Base-by-base conservation (phyloP, 2,329 filamentous ascomycete genomes). In the Aspergillus sp. region DNA sequence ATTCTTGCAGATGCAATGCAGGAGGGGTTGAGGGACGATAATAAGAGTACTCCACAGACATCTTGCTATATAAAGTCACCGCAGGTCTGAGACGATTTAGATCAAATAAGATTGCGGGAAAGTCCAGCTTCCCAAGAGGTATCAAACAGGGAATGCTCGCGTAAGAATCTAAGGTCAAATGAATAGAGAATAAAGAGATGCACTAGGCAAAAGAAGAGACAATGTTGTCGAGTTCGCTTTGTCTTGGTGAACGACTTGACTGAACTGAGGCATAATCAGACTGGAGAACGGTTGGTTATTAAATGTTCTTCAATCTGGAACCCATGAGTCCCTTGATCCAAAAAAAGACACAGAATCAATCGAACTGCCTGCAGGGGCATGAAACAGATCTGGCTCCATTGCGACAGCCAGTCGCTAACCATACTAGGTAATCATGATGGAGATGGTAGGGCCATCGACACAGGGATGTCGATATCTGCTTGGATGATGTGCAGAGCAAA, bases 11-110 rank as follows among this genome's bases (percentile, higher is more conserved):
- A 62, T 68, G 68, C 39, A 71, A 51, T 42, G 71, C 68, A 55
- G 80, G 79, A 61, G 80, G 80, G 52, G 80, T 82, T 27, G 72
- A 73, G 54, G 79, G 79, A 66, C 75, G 75, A 65, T 78, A 80
- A 66, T 72, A 76, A 62, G 77, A 74, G 60, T 76, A 73, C 64
- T 76, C 72, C 60, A 77, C 67, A 67, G 77, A 75, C 77, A 81
- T 79, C 65, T 69, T 78, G 49, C 19, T 41, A 44, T 54, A 7
- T 49, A 13, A 21, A 23, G 47, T 27, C 25, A 50, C 25, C 15
- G 47, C 17, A 17, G 15, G 47, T 17, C 15, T 50, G n/a, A 41
- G 42, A 23, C 23, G 8, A 17, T 42, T 11, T 44, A 48, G 23
- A n/a, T 36, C 54, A 19, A 57, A 52, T 41, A 53, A 59, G 47